Evolutionary conservation across 495 filamentous ascomycete species (phyloP).

Genomic region (Letharia lupina): DNA sequence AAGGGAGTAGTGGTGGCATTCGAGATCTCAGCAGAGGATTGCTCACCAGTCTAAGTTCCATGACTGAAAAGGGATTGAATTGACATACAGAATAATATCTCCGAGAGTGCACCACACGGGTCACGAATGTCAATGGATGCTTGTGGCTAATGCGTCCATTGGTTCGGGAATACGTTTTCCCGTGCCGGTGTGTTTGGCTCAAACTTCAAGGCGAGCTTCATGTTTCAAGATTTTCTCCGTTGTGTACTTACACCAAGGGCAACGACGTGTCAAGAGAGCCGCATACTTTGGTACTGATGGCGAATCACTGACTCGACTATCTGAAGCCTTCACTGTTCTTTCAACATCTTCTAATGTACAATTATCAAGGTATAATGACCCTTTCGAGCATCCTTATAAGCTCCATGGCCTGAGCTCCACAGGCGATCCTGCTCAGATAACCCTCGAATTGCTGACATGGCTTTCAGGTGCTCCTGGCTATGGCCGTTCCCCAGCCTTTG

Average conservation of each 20-base stretch:
- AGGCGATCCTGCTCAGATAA: slow-evolving; percentile 18
- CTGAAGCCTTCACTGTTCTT: neutral
- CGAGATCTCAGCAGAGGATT: slow-evolving; percentile 27
- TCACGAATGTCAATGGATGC: neutral
- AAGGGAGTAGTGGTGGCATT: slow-evolving; percentile 23
- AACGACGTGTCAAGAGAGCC: neutral
- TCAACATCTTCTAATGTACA: slow-evolving; percentile 48
- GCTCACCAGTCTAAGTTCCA: slow-evolving; percentile 37
- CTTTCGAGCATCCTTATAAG: neutral
- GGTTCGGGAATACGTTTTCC: neutral
- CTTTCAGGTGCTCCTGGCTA: slow-evolving; percentile 46
- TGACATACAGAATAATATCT: neutral
- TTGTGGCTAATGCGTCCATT: neutral
- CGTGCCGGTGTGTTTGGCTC: neutral
- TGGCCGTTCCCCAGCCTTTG: slow-evolving; percentile 65
- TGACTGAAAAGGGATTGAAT: neutral
- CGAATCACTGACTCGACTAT: neutral
- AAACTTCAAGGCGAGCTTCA: neutral
- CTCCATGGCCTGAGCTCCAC: neutral
- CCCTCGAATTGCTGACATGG: neutral
- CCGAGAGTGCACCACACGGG: neutral
- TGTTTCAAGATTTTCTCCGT: neutral
- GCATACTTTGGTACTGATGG: neutral
- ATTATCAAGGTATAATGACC: slow-evolving; percentile 62
- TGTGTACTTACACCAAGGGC: neutral